Evolutionary conservation across 495 filamentous ascomycete species (phyloP), one percentile per base, ranked within the genome.

Genomic region (Gamarada debralockiae): DNA sequence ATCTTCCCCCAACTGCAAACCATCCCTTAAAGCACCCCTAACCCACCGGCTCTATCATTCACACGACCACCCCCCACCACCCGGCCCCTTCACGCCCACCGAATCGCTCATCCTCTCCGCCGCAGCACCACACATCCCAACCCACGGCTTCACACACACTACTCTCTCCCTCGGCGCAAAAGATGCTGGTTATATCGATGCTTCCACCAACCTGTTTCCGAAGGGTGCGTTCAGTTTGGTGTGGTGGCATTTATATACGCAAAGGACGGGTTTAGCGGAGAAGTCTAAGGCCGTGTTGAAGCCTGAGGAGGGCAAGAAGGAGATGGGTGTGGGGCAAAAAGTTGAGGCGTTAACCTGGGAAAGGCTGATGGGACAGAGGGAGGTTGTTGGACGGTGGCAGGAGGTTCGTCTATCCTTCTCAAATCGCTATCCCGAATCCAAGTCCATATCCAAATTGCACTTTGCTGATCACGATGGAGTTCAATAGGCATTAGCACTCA

Each of bases 161-260:
- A 72, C 91, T 2, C 77, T 98, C 8, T 77, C 80, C 37, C 77
- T 86, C 33, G 93, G 92, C 60, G 87, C 88, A 36, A 83, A 84
- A 60, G 88, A 92, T 60, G 81, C 80, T 23, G 88, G 90, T 42
- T 96, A 92, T 69, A 85, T 90, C 38, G 89, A 93, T 63, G 86
- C 90, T 58, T 89, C 86, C 15, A 78, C 85, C 33, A 92, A 91
- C 60, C 66, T 97, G 1, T 79, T 98, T 47, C 84, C 91, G 22
- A 74, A 81, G 23, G 89, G 84, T 13, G 80, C 81, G 48, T 96
- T 95, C 70, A 83, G 86, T 49, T 75, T 98, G 14, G 82, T 97
- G 46, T 79, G 79, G 4, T 97, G 87, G 63, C 88, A 93, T 70
- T 79, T 97, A 0, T 77, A 84, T 6, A 85, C 74, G 50, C 80